phyloP scores from a whole-genome alignment of 495 filamentous ascomycete genomes.

The Podospora tetraspora region DNA sequence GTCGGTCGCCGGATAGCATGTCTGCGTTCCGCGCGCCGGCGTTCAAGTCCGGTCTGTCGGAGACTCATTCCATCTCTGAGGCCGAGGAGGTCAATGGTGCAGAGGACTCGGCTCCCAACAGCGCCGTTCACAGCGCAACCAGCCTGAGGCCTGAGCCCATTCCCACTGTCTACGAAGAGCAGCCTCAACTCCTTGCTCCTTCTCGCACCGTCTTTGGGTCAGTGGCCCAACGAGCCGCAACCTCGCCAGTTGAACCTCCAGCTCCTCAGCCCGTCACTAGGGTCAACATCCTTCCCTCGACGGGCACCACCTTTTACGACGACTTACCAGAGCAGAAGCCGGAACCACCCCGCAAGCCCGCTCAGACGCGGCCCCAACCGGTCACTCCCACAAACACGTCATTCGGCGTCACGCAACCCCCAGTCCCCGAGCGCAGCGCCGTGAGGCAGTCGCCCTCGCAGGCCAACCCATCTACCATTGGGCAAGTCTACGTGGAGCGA shows the following conservation, averaged over 20 bases:
- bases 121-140: neutral
- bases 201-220: slow-evolving; percentile 11
- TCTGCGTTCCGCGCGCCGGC: slow-evolving; percentile 17
- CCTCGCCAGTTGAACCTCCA: slow-evolving; percentile 20
- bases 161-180: neutral
- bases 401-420: slow-evolving; percentile 19
- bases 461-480: slow-evolving; percentile 29
- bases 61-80: slow-evolving; percentile 33
- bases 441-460: slow-evolving; percentile 25
- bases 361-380: slow-evolving; percentile 7
- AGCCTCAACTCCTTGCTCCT: neutral
- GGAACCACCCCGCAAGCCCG: slow-evolving; percentile 20
- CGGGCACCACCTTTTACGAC: slow-evolving; percentile 23
- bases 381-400: slow-evolving; percentile 3
- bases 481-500: slow-evolving; percentile 30
- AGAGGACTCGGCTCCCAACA: slow-evolving; percentile 9
- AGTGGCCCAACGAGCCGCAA: slow-evolving; percentile 11
- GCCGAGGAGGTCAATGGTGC: slow-evolving; percentile 23
- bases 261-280: slow-evolving; percentile 29
- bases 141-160: neutral
- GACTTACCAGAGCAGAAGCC: slow-evolving; percentile 27
- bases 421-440: slow-evolving; percentile 38
- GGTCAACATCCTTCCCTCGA: slow-evolving; percentile 30
- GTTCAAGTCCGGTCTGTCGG: slow-evolving; percentile 21
- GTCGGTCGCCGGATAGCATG: slow-evolving; percentile 17